Conservation (phyloP, 768 basidiomycete species). For the Lepiota venenata region DNA sequence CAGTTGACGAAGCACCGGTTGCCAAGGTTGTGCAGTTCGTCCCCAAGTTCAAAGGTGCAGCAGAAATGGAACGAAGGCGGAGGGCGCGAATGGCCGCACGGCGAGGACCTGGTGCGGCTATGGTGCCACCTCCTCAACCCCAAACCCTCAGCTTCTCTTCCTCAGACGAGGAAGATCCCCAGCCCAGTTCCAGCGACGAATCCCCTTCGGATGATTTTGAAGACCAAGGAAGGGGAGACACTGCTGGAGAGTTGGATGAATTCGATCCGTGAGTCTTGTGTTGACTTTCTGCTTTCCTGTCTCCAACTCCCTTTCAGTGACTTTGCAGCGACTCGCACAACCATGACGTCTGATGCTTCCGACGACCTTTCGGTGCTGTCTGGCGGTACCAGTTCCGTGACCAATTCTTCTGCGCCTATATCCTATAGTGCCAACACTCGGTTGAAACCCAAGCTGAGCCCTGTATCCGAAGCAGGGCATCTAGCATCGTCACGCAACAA, state of each 20-base stretch:
- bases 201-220: conserved; percentile 51
- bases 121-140: conserved; percentile 27
- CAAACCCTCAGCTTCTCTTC: conserved; percentile 40
- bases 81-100: conserved; percentile 65
- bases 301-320: conserved; percentile 40
- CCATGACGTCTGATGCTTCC: conserved; percentile 54
- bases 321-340: conserved; percentile 61
- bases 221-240: conserved; percentile 38
- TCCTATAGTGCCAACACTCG: conserved; percentile 43
- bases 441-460: conserved; percentile 51
- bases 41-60: conserved; percentile 78
- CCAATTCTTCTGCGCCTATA: conserved; percentile 49
- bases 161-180: conserved; percentile 54
- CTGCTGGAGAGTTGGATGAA: conserved; percentile 65
- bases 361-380: conserved; percentile 63
- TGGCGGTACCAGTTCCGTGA: conserved; percentile 44
- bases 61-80: conserved; percentile 81
- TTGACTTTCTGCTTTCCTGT: background rate
- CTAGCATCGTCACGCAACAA: conserved; percentile 2
- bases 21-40: conserved; percentile 58
- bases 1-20: conserved; percentile 40
- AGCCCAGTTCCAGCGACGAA: conserved; percentile 42
- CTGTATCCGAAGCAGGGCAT: conserved; percentile 47
- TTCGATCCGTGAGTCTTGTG: conserved; percentile 68
- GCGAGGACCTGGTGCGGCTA: conserved; percentile 34